Base-by-base conservation (phyloP, 768 basidiomycete species). In the Megacollybia marginata region DNA sequence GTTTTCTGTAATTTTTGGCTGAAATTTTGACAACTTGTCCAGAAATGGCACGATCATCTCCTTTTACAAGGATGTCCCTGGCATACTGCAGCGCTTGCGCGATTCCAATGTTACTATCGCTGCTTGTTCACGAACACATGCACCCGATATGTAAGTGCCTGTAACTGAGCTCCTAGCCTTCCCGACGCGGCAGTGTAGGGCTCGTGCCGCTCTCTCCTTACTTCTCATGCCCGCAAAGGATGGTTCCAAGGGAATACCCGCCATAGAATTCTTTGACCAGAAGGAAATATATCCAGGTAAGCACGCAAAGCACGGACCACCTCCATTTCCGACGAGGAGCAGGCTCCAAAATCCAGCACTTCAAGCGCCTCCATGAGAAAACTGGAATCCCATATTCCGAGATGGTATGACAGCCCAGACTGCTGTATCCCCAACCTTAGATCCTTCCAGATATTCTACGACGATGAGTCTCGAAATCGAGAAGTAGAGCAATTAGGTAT, bases 311-410 rank as follows among this genome's bases (percentile, higher is more conserved):
- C 23, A 28, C 33, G 43, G 1, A 19, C 16, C 34, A 15, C 33
- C 5, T 6, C 40, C 45, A 31, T n/a, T n/a, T 7, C 23, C 6
- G 23, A 28, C 23, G 6, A 28, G 32, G 12, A n/a, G 32, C 57
- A 82, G 84, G 86, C 13, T 89, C 89, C 19, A 93, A 94, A 67
- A 67, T 91, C 15, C 74, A 75, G 4, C 91, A 93, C 59, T 94
- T 94, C 69, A 81, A 77, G 60, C 73, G 76, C 43, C 59, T 93
- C 19, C 84, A 90, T 59, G 67, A 78, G 44, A 75, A 79, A 56
- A 92, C 89, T 0, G 83, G 82, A 2, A 79, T 92, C 46, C 79
- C 87, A 0, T 92, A 88, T 58, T 74, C 76, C 8, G 82, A 90
- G 54, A 92, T 92, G 89, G 87, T 85, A 42, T 18, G 71, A 44